These are phyloP conservation scores for Penicillium corylophilum DNA, from an alignment of 2,329 filamentous ascomycete species.

Conservation along the genomic window DNA sequence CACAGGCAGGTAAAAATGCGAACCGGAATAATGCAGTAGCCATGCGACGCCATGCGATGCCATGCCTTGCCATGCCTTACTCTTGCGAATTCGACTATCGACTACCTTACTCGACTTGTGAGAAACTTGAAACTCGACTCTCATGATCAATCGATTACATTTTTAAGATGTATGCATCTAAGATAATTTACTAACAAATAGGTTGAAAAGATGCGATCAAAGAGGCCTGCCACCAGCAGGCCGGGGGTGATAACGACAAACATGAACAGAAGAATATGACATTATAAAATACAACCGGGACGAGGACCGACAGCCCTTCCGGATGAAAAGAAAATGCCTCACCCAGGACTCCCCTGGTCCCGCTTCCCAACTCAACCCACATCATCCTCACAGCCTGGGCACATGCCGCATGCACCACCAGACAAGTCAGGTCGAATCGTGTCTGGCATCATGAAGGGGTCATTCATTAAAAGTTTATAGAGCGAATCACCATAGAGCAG, in stretches of 20 bases:
- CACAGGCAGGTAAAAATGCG: neutral
- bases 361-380: constrained; percentile 4
- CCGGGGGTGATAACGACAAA: constrained; percentile 26
- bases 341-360: neutral
- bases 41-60: no score
- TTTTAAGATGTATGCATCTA: constrained; percentile 24
- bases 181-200: constrained; percentile 19
- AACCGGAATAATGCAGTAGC: constrained; percentile 3
- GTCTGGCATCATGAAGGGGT: constrained; percentile 26
- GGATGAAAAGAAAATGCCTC: constrained; percentile 14
- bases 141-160: constrained; percentile 21
- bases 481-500: constrained; percentile 20
- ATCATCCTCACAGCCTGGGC: constrained; percentile 15
- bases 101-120: neutral
- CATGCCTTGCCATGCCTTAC: no score
- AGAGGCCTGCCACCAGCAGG: constrained; percentile 22
- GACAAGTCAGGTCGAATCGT: constrained; percentile 3
- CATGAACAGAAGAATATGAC: constrained; percentile 27
- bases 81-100: constrained; percentile 2
- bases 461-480: constrained; percentile 30
- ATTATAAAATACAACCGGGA: constrained; percentile 28
- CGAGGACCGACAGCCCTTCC: constrained; percentile 9
- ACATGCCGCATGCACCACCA: constrained; percentile 21
- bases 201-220: constrained; percentile 17
- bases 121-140: neutral